phyloP scores from a whole-genome alignment of 202 grass and related monocot species.

The Schoenoplectus tabernaemontani region DNA sequence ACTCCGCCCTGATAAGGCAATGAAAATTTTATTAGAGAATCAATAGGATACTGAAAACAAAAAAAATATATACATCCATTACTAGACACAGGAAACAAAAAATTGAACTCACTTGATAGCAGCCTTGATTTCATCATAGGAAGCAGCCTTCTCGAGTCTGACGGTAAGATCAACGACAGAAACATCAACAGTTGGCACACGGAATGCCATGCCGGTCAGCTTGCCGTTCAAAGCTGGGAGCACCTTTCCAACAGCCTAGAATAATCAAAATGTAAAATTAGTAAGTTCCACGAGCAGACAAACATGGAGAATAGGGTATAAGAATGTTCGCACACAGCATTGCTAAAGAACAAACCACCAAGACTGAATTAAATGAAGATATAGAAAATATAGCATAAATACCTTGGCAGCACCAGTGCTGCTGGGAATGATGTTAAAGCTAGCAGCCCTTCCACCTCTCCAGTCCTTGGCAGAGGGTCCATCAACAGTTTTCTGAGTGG shows the following conservation, averaged over 20 bases:
- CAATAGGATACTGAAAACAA: not conserved
- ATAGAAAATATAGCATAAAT: not conserved
- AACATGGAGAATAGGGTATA: not conserved
- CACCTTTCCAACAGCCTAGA: conserved; percentile 83
- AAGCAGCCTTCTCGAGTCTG: conserved; percentile 62
- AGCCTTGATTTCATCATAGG: conserved; percentile 83
- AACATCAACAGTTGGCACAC: conserved; percentile 77
- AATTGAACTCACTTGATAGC: conserved; percentile 74
- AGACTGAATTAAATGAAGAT: not conserved
- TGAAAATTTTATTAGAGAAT: not conserved
- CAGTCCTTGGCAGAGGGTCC: conserved; percentile 79
- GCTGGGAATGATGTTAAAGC: conserved; percentile 84
- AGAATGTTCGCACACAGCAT: too few species aligned
- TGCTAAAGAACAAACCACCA: too few species aligned
- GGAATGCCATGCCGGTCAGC: conserved; percentile 90
- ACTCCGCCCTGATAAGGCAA: conserved; percentile 44
- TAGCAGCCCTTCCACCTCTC: conserved; percentile 83
- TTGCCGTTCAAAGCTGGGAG: conserved; percentile 81
- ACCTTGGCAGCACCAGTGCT: conserved; percentile 93
- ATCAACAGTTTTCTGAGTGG: conserved; percentile 83
- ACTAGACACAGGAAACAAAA: not conserved
- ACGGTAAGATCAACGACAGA: conserved; percentile 91
- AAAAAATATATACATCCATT: not conserved
- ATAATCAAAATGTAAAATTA: not conserved
- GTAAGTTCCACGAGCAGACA: not conserved